Conservation (phyloP, 352 stramenopile species). For the Globisporangium emineosum region DNA sequence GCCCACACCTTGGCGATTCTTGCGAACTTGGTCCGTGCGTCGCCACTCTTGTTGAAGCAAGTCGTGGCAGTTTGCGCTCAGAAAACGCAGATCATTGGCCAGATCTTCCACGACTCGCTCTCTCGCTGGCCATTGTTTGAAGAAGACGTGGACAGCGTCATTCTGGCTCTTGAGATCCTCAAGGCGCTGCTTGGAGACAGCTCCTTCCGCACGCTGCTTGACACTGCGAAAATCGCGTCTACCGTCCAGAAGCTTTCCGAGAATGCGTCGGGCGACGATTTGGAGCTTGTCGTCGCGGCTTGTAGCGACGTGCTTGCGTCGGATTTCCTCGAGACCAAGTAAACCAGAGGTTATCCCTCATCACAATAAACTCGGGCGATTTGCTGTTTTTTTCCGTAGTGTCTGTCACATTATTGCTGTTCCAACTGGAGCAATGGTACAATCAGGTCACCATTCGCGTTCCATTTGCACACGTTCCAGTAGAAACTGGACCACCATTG, state of each 20-base stretch:
- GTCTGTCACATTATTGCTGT: background rate
- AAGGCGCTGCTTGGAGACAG: conserved; percentile 31
- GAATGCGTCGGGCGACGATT: conserved; percentile 39
- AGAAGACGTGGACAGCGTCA: conserved; percentile 56
- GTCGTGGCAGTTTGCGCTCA: conserved; percentile 38
- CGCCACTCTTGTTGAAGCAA: conserved; percentile 33
- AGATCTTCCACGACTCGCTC: conserved; percentile 44
- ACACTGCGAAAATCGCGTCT: conserved; percentile 40
- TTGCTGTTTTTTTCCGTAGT: background rate
- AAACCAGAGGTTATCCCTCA: background rate
- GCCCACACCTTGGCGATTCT: conserved; percentile 51
- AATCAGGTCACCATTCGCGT: conserved; percentile 27
- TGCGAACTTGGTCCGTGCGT: conserved; percentile 26
- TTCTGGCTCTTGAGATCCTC: conserved; percentile 49
- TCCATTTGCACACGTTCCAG: conserved; percentile 53
- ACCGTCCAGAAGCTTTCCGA: conserved; percentile 45
- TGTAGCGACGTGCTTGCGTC: conserved; percentile 33
- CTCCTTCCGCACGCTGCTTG: conserved; percentile 31
- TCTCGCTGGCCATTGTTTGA: conserved; percentile 60
- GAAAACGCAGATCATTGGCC: conserved; percentile 32
- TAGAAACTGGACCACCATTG: conserved; percentile 43
- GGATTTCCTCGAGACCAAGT: conserved; percentile 9
- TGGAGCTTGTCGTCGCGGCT: conserved; percentile 37
- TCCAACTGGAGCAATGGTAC: background rate
- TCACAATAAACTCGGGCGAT: conserved; percentile 1